A percentile compares a stretch with the other conserved stretches of the same genome.
These are phyloP conservation scores for Protea cynaroides DNA, from an alignment of 164 flowering plant species.

Conservation along the genomic window DNA sequence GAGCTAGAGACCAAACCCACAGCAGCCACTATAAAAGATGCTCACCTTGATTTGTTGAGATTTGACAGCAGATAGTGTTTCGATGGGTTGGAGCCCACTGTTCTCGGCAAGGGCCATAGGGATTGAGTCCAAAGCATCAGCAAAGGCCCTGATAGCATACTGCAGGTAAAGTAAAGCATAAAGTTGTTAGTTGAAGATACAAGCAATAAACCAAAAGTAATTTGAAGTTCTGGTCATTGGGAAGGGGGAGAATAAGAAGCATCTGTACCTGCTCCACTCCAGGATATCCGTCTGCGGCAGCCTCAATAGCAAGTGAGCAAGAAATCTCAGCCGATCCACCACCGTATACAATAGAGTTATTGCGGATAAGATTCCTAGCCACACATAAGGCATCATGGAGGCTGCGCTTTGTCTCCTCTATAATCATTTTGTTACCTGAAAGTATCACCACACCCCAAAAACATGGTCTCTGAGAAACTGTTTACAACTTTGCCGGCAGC, in stretches of 20 bases:
- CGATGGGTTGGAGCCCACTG: conserved; percentile 96
- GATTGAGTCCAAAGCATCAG: conserved; percentile 90
- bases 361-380: conserved; percentile 87
- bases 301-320: conserved; percentile 93
- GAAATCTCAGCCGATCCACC: conserved; percentile 98
- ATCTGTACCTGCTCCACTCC: conserved; percentile 93
- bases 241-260: neutral
- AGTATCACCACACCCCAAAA: conserved; percentile 14
- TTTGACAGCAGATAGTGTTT: conserved; percentile 89
- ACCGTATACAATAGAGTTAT: conserved; percentile 94
- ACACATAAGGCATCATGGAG: conserved; percentile 96
- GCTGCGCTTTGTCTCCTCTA: conserved; percentile 98
- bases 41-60: conserved; percentile 91
- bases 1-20: too few species aligned
- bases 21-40: too few species aligned
- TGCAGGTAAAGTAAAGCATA: conserved; percentile 25
- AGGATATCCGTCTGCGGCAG: conserved; percentile 88
- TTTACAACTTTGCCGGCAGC: too few species aligned
- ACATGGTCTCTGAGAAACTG: too few species aligned
- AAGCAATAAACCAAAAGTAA: too few species aligned
- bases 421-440: conserved; percentile 98
- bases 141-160: conserved; percentile 96
- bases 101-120: conserved; percentile 99
- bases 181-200: too few species aligned
- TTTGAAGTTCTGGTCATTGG: too few species aligned